These are phyloP conservation scores for Pseudomonodictys pantanalensis DNA, from an alignment of 495 filamentous ascomycete species.

Conservation along the genomic window DNA sequence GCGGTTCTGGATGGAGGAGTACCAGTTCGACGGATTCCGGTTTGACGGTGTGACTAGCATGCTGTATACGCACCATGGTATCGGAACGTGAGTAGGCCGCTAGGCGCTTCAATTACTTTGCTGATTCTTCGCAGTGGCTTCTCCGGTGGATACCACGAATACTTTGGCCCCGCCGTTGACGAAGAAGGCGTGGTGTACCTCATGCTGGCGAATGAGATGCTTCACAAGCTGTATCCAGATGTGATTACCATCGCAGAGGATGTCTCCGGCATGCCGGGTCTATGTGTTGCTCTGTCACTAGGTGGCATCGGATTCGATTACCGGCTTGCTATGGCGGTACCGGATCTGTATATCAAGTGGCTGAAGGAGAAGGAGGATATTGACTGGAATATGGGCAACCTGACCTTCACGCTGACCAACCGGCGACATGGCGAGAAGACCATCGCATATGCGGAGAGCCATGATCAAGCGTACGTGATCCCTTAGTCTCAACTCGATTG, in stretches of 20 bases:
- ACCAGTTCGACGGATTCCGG: slow-evolving; percentile 91
- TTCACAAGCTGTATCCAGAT: slow-evolving; percentile 82
- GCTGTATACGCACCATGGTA: slow-evolving; percentile 93
- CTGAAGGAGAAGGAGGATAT: slow-evolving; percentile 89
- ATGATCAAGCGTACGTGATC: slow-evolving; percentile 89
- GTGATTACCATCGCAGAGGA: slow-evolving; percentile 92
- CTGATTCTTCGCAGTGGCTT: slow-evolving; percentile 66
- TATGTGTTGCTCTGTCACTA: slow-evolving; percentile 79
- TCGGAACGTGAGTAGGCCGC: slow-evolving; percentile 77
- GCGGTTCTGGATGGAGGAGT: slow-evolving; percentile 99
- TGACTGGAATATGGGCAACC: slow-evolving; percentile 87
- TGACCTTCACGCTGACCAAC: slow-evolving; percentile 85
- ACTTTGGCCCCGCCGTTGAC: slow-evolving; percentile 90
- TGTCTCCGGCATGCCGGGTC: slow-evolving; percentile 94
- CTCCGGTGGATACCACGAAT: slow-evolving; percentile 97
- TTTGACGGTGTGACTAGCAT: slow-evolving; percentile 99
- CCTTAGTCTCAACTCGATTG: slow-evolving; percentile 15
- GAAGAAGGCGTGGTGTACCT: slow-evolving; percentile 94
- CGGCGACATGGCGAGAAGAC: slow-evolving; percentile 96
- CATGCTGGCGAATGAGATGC: slow-evolving; percentile 94
- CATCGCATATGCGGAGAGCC: slow-evolving; percentile 94
- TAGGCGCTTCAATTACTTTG: slow-evolving; percentile 6
- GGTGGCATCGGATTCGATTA: slow-evolving; percentile 97
- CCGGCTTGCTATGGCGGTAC: slow-evolving; percentile 94
- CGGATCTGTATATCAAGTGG: slow-evolving; percentile 98